Base-by-base conservation (phyloP, 192 early-diverging fungal genomes). In the Cetraspora pellucida region DNA sequence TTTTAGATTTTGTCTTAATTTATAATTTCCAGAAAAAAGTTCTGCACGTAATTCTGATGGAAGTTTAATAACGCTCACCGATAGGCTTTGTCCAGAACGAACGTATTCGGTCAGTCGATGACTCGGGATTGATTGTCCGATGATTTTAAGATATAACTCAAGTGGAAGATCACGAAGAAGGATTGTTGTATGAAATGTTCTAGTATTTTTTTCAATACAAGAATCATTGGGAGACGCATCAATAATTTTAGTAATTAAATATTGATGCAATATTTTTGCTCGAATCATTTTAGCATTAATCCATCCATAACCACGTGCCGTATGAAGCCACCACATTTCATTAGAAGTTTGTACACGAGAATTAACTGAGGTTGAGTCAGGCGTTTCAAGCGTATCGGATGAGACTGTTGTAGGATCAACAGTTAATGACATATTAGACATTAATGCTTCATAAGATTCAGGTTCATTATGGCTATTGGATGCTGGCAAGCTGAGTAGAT, bases 231-330 rank as follows among this genome's bases (percentile, higher is more conserved):
- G 21, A 11, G 31, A 74, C 1, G 55, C 23, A 25, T 79, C 66
- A 3, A 50, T 63, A 9, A 82, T 66, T 37, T 77, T 82, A 31
- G 76, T 73, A 27, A 84, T 60, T 21, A 84, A 43, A 66, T 80
- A 81, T 25, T 81, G 81, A 55, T 84, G 83, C 23, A 84, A 79
- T 1, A 80, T 73, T 31, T 82, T 76, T 9, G 83, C 83, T n/a
- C 83, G 73, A 77, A 84, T 78, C 83, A 84, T 84, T 57, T 84
- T 84, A 46, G 83, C 83, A 4, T 66, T 75, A 64, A 80, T 79
- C 81, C 81, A 84, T 1, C 83, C 83, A 47, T 77, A 84, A 54
- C 64, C 57, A 73, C 77, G 63, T 37, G 68, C 47, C 66, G 67
- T 10, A 66, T 72, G 44, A 73, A 76, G 50, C 74, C 74, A 76